A percentile compares a stretch with the other conserved stretches of the same genome.
phyloP scores from a whole-genome alignment of 176 grass and related monocot species.

The Eleusine indica region DNA sequence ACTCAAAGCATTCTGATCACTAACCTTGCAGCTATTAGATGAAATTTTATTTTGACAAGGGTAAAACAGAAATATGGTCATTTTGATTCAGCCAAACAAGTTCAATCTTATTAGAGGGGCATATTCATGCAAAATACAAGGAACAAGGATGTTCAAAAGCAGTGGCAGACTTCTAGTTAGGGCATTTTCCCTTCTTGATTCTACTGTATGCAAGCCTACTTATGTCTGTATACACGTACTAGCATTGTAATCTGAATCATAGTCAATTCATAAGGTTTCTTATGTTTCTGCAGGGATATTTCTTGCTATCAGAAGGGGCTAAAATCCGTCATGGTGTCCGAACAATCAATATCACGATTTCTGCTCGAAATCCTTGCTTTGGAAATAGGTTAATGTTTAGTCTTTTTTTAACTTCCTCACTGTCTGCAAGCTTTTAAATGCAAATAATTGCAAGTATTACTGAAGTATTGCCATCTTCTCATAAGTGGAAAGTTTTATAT shows the following conservation, averaged over 20 bases:
- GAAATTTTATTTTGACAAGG: neutral
- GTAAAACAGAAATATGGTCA: neutral
- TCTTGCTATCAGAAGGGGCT: constrained; percentile 96
- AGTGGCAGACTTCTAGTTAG: neutral
- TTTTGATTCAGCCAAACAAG: neutral
- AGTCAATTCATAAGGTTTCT: constrained; percentile 28
- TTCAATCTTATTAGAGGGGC: neutral
- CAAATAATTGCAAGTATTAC: neutral
- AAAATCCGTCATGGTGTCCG: constrained; percentile 75
- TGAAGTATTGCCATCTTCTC: neutral
- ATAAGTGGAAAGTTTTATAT: constrained; percentile 17
- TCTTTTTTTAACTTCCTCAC: neutral
- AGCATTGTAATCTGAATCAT: constrained; percentile 17
- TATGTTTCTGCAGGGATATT: constrained; percentile 74
- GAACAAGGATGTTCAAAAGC: neutral
- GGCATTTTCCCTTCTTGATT: neutral
- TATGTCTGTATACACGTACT: constrained; percentile 20
- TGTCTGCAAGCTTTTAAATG: constrained; percentile 8
- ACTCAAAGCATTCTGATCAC: neutral
- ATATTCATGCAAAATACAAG: neutral
- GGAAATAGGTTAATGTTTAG: constrained; percentile 75
- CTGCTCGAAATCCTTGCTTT: constrained; percentile 88
- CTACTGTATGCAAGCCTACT: constrained; percentile 6
- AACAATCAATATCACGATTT: constrained; percentile 87
- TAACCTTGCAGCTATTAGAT: neutral